Conservation (phyloP, 129 eudicot species). For the Flaveria ramosissima region DNA sequence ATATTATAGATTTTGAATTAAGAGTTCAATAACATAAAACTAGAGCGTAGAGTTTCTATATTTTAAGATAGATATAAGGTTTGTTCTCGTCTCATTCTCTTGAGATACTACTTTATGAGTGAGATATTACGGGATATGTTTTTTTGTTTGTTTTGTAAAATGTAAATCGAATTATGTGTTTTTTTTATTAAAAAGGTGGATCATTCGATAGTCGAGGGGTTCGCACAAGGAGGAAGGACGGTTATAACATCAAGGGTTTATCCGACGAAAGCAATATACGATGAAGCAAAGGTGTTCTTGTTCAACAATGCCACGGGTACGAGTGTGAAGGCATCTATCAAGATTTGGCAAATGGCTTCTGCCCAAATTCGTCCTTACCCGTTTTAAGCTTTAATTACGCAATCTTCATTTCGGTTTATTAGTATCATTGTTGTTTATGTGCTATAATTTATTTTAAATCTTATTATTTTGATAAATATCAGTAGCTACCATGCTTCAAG, state of each 20-base stretch:
- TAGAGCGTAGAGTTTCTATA: too few species aligned
- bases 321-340: constrained; percentile 62
- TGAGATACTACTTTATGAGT: too few species aligned
- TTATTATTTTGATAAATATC: background rate
- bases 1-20: background rate
- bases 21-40: background rate
- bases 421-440: background rate
- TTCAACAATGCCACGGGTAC: constrained; percentile 78
- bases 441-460: background rate
- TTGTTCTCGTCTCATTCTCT: too few species aligned
- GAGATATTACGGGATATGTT: too few species aligned
- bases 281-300: constrained; percentile 56
- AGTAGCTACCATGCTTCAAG: too few species aligned
- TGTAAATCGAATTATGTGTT: background rate
- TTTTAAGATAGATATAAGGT: too few species aligned
- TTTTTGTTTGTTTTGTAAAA: background rate
- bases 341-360: constrained; percentile 66
- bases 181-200: constrained; percentile 53
- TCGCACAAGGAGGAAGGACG: constrained; percentile 86
- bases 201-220: constrained; percentile 83
- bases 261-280: constrained; percentile 72
- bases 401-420: background rate
- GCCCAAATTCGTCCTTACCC: constrained; percentile 45
- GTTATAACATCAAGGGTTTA: constrained; percentile 72
- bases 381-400: constrained; percentile 23